Percentiles rank a stretch among this genome's conserved stretches.
These are phyloP conservation scores for Lavandula angustifolia DNA, from an alignment of 257 asterid species.

Conservation along the genomic window DNA sequence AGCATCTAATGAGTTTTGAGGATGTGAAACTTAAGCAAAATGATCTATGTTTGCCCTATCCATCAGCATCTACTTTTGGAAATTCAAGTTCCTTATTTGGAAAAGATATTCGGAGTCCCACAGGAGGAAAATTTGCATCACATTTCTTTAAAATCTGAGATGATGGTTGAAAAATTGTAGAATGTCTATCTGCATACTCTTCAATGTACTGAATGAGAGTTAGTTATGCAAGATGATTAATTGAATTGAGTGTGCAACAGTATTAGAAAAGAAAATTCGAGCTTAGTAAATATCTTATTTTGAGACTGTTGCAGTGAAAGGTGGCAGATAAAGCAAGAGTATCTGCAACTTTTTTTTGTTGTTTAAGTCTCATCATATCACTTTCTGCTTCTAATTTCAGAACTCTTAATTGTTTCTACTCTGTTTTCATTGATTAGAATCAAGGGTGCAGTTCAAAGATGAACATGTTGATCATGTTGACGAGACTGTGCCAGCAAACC, in stretches of 20 bases:
- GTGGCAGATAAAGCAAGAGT: not conserved
- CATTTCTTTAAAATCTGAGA: too few relatives aligned
- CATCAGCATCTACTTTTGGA: not conserved
- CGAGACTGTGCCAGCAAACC: constrained; percentile 53
- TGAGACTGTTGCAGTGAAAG: not conserved
- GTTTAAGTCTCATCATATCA: not conserved
- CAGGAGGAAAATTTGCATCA: too few relatives aligned
- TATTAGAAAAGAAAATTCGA: not conserved
- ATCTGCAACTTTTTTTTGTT: not conserved
- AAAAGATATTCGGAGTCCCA: too few relatives aligned
- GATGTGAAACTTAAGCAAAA: too few relatives aligned
- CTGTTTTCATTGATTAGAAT: constrained; percentile 37
- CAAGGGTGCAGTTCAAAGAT: constrained; percentile 40
- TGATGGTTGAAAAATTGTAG: not conserved
- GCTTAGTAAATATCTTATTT: constrained; percentile 11
- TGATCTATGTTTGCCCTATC: constrained; percentile 8
- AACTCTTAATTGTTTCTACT: constrained; percentile 29
- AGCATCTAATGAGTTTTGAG: constrained; percentile 6
- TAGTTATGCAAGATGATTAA: not conserved
- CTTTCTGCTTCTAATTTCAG: constrained; percentile 13
- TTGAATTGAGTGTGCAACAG: not conserved
- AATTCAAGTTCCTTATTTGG: too few relatives aligned
- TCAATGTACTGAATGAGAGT: constrained; percentile 10
- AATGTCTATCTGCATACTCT: not conserved
- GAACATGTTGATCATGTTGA: constrained; percentile 53